Evolutionary conservation across 441 rosid genomes (phyloP).

Genomic region (Viola pubescens): DNA sequence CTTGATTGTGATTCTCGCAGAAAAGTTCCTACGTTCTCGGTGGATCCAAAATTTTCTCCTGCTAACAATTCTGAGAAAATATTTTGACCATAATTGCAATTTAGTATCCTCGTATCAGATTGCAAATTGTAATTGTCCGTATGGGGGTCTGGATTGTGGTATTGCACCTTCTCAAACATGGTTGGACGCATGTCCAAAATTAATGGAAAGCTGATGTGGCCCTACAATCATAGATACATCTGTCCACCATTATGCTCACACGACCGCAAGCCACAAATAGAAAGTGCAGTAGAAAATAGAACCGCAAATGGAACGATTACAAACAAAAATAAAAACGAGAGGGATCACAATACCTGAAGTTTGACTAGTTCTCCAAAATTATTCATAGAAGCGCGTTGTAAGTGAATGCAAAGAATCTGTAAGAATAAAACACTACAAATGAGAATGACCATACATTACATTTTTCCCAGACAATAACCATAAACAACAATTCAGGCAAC

Average conservation of each 20-base stretch:
- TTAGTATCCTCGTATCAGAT: constrained; percentile 19
- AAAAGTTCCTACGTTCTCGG: constrained; percentile 11
- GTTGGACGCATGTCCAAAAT: constrained; percentile 56
- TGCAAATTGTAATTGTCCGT: constrained; percentile 20
- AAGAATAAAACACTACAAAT: constrained; percentile 15
- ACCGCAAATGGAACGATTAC: background rate
- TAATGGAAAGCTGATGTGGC: constrained; percentile 62
- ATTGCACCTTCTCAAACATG: constrained; percentile 29
- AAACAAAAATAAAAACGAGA: constrained; percentile 1
- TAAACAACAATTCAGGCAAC: background rate
- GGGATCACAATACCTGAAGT: constrained; percentile 44
- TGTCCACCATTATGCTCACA: constrained; percentile 7
- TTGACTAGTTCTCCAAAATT: constrained; percentile 58
- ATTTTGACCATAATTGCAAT: constrained; percentile 20
- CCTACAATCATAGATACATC: constrained; percentile 36
- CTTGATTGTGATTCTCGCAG: constrained; percentile 14
- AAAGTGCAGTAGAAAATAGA: constrained; percentile 6
- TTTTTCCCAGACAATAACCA: background rate
- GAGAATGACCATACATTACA: constrained; percentile 4
- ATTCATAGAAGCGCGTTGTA: constrained; percentile 60
- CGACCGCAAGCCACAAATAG: background rate
- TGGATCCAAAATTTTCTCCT: constrained; percentile 22
- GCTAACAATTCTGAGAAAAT: constrained; percentile 15
- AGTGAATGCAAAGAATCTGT: constrained; percentile 85
- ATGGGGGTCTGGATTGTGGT: constrained; percentile 23